A percentile compares a stretch with the other conserved stretches of the same genome.
These are phyloP conservation scores for Rhodocollybia butyracea DNA, from an alignment of 768 basidiomycete genomes.

Conservation along the genomic window DNA sequence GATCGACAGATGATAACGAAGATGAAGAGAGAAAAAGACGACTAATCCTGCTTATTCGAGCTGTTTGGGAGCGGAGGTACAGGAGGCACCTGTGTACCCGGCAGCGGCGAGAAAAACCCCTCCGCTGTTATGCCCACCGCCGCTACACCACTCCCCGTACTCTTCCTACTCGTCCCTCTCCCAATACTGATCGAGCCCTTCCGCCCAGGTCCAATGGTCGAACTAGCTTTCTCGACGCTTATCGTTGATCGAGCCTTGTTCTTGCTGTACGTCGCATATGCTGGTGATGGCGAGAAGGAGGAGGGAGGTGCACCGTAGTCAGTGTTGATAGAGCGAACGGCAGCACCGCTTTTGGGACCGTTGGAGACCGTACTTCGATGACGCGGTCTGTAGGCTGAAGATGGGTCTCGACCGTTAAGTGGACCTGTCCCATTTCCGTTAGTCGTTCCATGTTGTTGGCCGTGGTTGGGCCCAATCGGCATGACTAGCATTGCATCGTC, in stretches of 20 bases:
- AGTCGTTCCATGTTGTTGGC: neutral
- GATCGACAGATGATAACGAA: too few species aligned
- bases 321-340: slow-evolving; percentile 32
- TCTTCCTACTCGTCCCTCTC: slow-evolving; percentile 57
- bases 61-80: slow-evolving; percentile 24
- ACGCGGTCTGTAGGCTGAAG: slow-evolving; percentile 35
- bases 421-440: slow-evolving; percentile 6
- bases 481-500: slow-evolving; percentile 76
- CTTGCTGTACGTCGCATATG: slow-evolving; percentile 31
- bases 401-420: neutral
- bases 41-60: too few species aligned
- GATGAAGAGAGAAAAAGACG: too few species aligned
- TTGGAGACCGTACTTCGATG: slow-evolving; percentile 33
- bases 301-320: slow-evolving; percentile 9
- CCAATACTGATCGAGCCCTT: slow-evolving; percentile 67
- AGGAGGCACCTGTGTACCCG: slow-evolving; percentile 25
- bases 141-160: slow-evolving; percentile 71
- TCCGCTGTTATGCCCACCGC: slow-evolving; percentile 71
- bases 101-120: slow-evolving; percentile 71
- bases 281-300: slow-evolving; percentile 9
- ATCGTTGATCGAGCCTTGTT: slow-evolving; percentile 55
- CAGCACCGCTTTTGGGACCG: slow-evolving; percentile 13
- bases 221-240: slow-evolving; percentile 55
- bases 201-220: slow-evolving; percentile 28
- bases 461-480: slow-evolving; percentile 52